A percentile compares a stretch with the other conserved stretches of the same genome.
Conservation (phyloP, 257 asterid genomes). For the Gentiana macrophylla region DNA sequence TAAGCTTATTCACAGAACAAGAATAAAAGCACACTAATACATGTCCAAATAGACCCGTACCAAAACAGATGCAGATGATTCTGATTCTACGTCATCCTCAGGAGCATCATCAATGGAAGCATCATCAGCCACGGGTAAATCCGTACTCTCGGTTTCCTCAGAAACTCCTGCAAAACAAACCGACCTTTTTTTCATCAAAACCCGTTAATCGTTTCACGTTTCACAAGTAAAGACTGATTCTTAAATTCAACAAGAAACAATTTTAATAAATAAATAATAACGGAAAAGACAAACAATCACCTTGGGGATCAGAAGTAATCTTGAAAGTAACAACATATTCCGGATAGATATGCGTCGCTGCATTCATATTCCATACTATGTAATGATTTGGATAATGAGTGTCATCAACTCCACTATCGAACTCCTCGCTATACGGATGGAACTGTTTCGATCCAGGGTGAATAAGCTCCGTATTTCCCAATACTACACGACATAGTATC, state of each 20-base stretch:
- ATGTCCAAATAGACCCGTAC: slow-evolving; percentile 2
- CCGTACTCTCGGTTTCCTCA: slow-evolving; percentile 24
- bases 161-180: slow-evolving; percentile 30
- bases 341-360: slow-evolving; percentile 70
- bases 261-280: too few relatives aligned
- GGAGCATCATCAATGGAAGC: slow-evolving; percentile 23
- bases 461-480: slow-evolving; percentile 70
- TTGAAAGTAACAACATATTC: slow-evolving; percentile 81
- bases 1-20: too few relatives aligned
- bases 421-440: slow-evolving; percentile 79
- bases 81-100: slow-evolving; percentile 31
- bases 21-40: too few relatives aligned
- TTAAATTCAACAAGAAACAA: too few relatives aligned
- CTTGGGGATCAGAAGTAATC: slow-evolving; percentile 48
- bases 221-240: too few relatives aligned
- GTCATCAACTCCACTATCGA: slow-evolving; percentile 87
- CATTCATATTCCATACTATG: slow-evolving; percentile 79
- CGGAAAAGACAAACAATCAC: slow-evolving; percentile 22
- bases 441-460: slow-evolving; percentile 65
- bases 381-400: slow-evolving; percentile 53
- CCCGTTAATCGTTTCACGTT: too few relatives aligned
- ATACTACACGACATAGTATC: slow-evolving; percentile 46
- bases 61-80: slow-evolving; percentile 16
- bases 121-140: slow-evolving; percentile 23
- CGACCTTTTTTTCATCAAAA: too few relatives aligned